A percentile compares a stretch with the other conserved stretches of the same genome.
Conservation (phyloP, 129 eudicot genomes). For the Flaveria bidentis region DNA sequence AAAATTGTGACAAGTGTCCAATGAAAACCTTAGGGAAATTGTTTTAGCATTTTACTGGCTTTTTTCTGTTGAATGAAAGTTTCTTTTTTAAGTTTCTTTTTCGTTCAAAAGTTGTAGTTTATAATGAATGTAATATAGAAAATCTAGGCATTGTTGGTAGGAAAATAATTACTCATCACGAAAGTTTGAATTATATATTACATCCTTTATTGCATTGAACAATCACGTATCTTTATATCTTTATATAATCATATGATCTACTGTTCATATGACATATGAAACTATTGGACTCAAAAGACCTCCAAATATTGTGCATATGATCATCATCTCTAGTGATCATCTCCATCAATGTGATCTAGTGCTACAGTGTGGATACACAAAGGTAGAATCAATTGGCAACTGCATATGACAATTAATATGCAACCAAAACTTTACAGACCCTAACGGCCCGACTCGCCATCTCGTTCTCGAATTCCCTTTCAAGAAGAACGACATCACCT, state of each 20-base stretch:
- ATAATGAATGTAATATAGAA: too few relatives aligned
- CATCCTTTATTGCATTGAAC: not conserved
- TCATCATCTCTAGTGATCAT: not conserved
- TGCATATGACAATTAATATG: not conserved
- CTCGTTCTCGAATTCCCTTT: conserved; percentile 58
- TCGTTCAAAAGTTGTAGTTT: too few relatives aligned
- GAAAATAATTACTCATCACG: too few relatives aligned
- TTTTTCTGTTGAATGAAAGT: too few relatives aligned
- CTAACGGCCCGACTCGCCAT: conserved; percentile 49
- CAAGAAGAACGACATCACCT: conserved; percentile 37
- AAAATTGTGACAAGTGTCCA: too few relatives aligned
- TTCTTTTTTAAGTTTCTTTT: too few relatives aligned
- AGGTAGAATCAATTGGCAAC: not conserved
- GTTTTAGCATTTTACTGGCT: too few relatives aligned
- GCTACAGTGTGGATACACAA: conserved; percentile 1
- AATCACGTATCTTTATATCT: not conserved
- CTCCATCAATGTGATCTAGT: not conserved
- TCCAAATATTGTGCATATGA: not conserved
- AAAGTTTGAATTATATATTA: not conserved
- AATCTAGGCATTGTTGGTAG: too few relatives aligned
- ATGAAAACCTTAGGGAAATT: too few relatives aligned
- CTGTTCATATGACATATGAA: not conserved
- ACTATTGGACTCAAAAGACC: not conserved
- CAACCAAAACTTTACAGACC: conserved; percentile 8
- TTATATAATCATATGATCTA: not conserved